phyloP scores from a whole-genome alignment of 257 asterid species.

The Jaltomata sinuosa region DNA sequence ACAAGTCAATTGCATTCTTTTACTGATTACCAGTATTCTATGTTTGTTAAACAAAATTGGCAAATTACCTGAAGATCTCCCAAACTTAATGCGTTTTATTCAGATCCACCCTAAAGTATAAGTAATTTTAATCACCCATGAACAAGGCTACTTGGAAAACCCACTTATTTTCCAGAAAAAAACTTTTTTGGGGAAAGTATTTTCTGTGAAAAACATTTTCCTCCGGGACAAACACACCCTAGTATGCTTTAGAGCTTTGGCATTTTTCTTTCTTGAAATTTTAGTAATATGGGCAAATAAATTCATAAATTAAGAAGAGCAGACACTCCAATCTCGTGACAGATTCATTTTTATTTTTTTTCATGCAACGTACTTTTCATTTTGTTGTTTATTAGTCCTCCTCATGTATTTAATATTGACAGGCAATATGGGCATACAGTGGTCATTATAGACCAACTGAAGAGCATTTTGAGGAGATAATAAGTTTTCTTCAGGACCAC shows the following conservation, averaged over 20 bases:
- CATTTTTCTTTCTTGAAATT: not conserved
- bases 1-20: no score
- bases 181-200: no score
- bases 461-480: conserved; percentile 5
- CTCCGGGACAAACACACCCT: no score
- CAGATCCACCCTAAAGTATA: no score
- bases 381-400: not conserved
- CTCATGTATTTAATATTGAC: not conserved
- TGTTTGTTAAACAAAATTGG: no score
- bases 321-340: not conserved
- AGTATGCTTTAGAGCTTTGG: not conserved
- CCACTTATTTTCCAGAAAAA: no score
- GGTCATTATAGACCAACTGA: conserved; percentile 14
- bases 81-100: no score
- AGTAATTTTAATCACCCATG: no score
- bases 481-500: conserved; percentile 7
- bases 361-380: not conserved
- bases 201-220: no score
- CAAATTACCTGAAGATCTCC: no score
- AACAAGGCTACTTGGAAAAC: no score
- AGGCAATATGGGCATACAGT: conserved; percentile 11
- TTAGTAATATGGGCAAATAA: not conserved
- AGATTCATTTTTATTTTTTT: not conserved
- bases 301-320: not conserved
- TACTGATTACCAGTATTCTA: no score